Conservation (phyloP, 2,329 filamentous ascomycete genomes). For the Aspergillus sp. region DNA sequence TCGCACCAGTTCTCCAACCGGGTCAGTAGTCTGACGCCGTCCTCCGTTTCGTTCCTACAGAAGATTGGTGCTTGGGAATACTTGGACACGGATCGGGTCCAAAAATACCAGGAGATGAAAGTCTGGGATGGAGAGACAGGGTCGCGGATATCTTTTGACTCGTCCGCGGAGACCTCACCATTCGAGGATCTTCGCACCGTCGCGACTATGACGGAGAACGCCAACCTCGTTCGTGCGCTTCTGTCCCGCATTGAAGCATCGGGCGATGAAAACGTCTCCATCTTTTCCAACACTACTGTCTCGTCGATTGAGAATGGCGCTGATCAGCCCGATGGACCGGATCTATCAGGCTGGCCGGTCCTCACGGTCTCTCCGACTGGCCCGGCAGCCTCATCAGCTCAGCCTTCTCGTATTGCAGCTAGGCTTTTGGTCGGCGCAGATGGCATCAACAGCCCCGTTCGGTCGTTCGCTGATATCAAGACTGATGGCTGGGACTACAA, state of each 20-base stretch:
- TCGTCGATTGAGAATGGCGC: constrained; percentile 73
- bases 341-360: constrained; percentile 84
- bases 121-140: constrained; percentile 95
- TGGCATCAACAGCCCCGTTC: constrained; percentile 89
- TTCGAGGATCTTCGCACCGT: constrained; percentile 58
- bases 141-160: constrained; percentile 84
- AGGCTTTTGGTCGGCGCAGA: constrained; percentile 88
- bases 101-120: constrained; percentile 92
- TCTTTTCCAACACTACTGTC: constrained; percentile 74
- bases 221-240: constrained; percentile 78
- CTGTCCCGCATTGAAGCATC: constrained; percentile 67
- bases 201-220: constrained; percentile 95
- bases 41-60: constrained; percentile 77
- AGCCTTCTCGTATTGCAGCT: constrained; percentile 61
- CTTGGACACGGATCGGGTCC: constrained; percentile 66
- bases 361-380: constrained; percentile 62
- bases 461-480: constrained; percentile 79
- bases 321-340: constrained; percentile 60
- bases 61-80: constrained; percentile 81
- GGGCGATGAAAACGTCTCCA: constrained; percentile 52
- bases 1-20: constrained; percentile 78
- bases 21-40: constrained; percentile 89
- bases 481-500: constrained; percentile 91
- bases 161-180: constrained; percentile 47
- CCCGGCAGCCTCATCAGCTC: constrained; percentile 11